Evolutionary conservation across 257 asterid genomes (phyloP), one percentile per base, ranked within the genome.

Genomic region (Ballota nigra): DNA sequence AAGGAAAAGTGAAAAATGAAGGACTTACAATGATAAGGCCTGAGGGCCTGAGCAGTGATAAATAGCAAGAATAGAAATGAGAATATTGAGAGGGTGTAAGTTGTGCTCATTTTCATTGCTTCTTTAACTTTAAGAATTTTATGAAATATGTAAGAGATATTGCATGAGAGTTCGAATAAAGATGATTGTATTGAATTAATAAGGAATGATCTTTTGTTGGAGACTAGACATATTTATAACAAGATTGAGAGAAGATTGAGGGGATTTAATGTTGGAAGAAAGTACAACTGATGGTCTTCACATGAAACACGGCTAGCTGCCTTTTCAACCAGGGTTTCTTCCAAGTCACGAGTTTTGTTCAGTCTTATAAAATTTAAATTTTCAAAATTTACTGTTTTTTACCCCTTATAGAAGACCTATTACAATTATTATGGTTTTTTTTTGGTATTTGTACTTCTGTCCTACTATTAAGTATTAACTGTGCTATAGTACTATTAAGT

Each of bases 11-110:
- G 29, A 26, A 51, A 5, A 19, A 22, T 20, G 10, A 2, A 60
- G 51, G 15, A 75, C 80, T 79, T 83, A 86, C 89, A 89, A 20
- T 87, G 89, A 77, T 81, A 84, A 49, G 96, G 91, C 52, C 85
- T 69, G 59, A 87, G 95, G 80, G 83, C 62, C 66, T 79, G 75
- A 74, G 77, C 74, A 18, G 79, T 45, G 47, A 81, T 31, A 45
- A 84, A 69, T 31, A 90, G 60, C 80, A 84, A 40, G 75, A 82
- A 67, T 57, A 83, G 31, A 63, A 86, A 19, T 2, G 80, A 75
- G 3, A 84, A 51, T 60, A 82, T 52, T 19, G 86, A 81, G 72
- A 82, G 69, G 40, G 34, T 22, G 15, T 22, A 33, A 29, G 33
- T 24, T 28, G 18, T 73, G 64, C 74, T 67, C 63, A 70, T 77